Evolutionary conservation across 768 basidiomycete genomes (phyloP).

Genomic region (Galerina sulciceps): DNA sequence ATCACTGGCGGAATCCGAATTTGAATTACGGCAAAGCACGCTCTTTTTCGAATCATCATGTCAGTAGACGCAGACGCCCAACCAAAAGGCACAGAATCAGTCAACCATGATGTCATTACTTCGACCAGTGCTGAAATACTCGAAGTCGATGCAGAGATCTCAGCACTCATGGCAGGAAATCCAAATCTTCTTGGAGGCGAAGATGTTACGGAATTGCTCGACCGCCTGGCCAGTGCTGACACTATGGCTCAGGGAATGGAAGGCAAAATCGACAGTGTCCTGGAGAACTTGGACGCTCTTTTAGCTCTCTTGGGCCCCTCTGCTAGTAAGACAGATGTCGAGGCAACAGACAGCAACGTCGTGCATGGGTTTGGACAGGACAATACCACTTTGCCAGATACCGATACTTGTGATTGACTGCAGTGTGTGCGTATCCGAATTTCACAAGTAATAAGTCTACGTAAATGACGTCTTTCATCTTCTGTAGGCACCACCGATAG

Average conservation of each 20-base stretch:
- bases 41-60: constrained; percentile 31
- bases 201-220: constrained; percentile 57
- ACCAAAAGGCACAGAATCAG: neutral
- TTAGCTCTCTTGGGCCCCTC: constrained; percentile 45
- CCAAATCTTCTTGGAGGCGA: constrained; percentile 30
- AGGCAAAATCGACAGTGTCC: constrained; percentile 59
- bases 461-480: too few species aligned
- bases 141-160: constrained; percentile 19
- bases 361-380: too few species aligned
- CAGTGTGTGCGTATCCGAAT: too few species aligned
- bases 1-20: constrained; percentile 37
- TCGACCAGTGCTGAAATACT: constrained; percentile 7
- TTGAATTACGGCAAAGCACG: constrained; percentile 15
- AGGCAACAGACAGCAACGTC: neutral
- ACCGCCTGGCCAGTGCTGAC: constrained; percentile 59
- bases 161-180: constrained; percentile 13
- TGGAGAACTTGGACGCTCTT: constrained; percentile 61
- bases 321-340: neutral
- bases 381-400: too few species aligned
- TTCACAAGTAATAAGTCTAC: too few species aligned
- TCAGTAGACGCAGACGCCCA: constrained; percentile 1
- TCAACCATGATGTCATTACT: neutral
- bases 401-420: too few species aligned
- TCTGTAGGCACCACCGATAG: too few species aligned
- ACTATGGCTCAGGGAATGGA: constrained; percentile 67